These are phyloP conservation scores for Acanthamoeba sp. DNA, from an alignment of 208 protist genomes.

Conservation along the genomic window DNA sequence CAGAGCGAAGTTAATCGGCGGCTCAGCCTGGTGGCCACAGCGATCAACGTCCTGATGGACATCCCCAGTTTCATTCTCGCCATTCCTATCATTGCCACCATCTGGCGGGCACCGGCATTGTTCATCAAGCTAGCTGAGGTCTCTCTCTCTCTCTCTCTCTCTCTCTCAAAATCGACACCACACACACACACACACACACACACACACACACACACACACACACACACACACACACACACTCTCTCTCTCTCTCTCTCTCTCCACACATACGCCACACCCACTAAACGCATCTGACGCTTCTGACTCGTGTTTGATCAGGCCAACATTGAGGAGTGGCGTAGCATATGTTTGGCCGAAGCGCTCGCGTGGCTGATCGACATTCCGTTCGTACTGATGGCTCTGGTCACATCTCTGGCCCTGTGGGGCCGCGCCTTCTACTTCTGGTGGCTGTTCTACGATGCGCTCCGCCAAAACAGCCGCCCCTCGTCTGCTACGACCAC, in stretches of 20 bases:
- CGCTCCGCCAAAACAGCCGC: neutral
- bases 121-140: neutral
- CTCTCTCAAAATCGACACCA: neutral
- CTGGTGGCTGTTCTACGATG: neutral
- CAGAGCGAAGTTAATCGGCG: neutral
- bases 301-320: neutral
- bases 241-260: no score
- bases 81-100: neutral
- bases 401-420: neutral
- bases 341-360: neutral
- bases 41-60: neutral
- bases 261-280: no score
- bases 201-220: no score
- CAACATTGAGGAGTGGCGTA: neutral
- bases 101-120: constrained; percentile 2
- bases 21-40: neutral
- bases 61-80: neutral
- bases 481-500: no score
- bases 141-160: no score
- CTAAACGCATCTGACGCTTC: neutral
- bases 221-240: no score
- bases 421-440: constrained; percentile 37
- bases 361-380: neutral
- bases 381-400: neutral
- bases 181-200: neutral